These are phyloP conservation scores for Dioscorea zingiberensis DNA, from an alignment of 106 monocot genomes.

Conservation along the genomic window DNA sequence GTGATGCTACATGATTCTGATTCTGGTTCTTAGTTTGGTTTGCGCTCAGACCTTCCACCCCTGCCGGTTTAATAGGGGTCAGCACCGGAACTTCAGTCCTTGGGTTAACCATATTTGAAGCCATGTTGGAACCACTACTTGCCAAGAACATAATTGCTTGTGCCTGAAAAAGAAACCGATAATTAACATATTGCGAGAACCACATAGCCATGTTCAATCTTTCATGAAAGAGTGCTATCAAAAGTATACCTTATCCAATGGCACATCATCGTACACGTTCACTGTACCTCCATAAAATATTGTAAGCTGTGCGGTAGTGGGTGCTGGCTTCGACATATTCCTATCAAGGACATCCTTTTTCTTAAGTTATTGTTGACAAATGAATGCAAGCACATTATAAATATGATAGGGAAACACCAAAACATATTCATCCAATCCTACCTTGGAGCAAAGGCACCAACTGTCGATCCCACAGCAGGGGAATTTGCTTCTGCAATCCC, in stretches of 20 bases:
- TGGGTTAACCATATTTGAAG: conserved; percentile 17
- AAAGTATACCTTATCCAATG: conserved; percentile 61
- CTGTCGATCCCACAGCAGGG: conserved; percentile 10
- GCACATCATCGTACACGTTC: conserved; percentile 61
- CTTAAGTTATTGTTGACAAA: background rate
- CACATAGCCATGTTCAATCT: background rate
- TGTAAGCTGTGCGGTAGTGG: conserved; percentile 45
- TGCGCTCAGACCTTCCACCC: conserved; percentile 3
- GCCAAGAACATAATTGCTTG: conserved; percentile 64
- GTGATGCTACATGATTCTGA: conserved; percentile 4
- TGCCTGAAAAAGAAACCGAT: conserved; percentile 29
- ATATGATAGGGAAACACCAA: background rate
- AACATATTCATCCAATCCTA: background rate
- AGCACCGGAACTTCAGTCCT: conserved; percentile 10
- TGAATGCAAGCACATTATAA: background rate
- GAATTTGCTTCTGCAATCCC: conserved; percentile 5
- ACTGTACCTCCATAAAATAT: conserved; percentile 71
- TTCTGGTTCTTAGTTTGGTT: conserved; percentile 5
- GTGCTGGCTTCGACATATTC: conserved; percentile 14
- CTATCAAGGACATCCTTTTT: conserved; percentile 12
- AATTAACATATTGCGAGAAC: background rate
- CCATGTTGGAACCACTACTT: conserved; percentile 20
- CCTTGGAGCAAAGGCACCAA: conserved; percentile 43
- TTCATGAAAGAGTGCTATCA: no score
- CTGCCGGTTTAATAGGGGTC: conserved; percentile 4